Evolutionary conservation across 163 green algal genomes (phyloP), one percentile per base, ranked within the genome.

Genomic region (Scenedesmus sp.): DNA sequence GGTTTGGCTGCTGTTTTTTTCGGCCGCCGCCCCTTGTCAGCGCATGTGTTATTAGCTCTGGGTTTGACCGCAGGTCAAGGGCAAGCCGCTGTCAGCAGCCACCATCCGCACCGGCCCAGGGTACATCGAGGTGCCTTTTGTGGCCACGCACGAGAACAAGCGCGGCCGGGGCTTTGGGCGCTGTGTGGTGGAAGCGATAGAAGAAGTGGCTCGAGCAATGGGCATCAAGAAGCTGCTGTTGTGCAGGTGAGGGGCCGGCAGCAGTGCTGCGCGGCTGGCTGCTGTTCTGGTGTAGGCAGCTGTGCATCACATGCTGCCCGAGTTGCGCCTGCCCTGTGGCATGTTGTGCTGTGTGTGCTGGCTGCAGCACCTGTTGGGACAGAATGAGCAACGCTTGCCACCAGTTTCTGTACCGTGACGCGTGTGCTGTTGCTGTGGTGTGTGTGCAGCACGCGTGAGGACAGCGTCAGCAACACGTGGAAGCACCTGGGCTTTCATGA

Each of bases 111-210:
- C 95, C 24, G 97, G 97, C 0, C 94, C 94, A 26, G 96, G 94
- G 0, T 99, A 97, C 92, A 85, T 99, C 61, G 97, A 97, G 85
- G 91, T 99, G 16, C 97, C 97, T 0, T 99, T 99, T 85, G 97
- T 98, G 18, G 97, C 97, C 20, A 99, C 97, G 0, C 94, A 97
- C 82, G 96, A 98, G 89, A 89, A 93, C 73, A 96, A 96, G 53
- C 95, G 97, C 9, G 95, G 96, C 26, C 92, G 94, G 7, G 97
- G 97, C 59, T 97, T 97, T 87, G 97, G 97, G 59, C 95, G 96
- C 42, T 97, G 95, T 73, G 88, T 99, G 53, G 89, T 99, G 59
- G 97, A 99, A 93, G 95, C 95, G 26, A 97, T 99, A 56, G 97
- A 99, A 90, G 95, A 97, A 78, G 92, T 99, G 1, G 97, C 95